These are phyloP conservation scores for Albugo laibachii DNA, from an alignment of 352 stramenopile species.

Conservation along the genomic window DNA sequence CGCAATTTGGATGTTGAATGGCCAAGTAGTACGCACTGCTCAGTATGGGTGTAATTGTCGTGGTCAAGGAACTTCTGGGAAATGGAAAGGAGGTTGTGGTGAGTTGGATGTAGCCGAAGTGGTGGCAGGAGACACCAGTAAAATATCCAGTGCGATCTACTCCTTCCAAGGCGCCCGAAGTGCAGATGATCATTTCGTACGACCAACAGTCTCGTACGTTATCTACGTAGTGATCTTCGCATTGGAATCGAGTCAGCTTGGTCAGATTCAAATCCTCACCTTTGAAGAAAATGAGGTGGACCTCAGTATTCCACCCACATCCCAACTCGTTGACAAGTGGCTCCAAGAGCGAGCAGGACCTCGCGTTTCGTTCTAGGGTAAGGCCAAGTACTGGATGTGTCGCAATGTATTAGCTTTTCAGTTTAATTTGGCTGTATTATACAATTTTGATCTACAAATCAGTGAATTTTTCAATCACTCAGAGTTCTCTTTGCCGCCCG, in stretches of 20 bases:
- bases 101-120: constrained; percentile 28
- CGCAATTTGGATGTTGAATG: constrained; percentile 26
- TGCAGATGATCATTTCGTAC: constrained; percentile 9
- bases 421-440: no score
- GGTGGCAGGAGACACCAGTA: constrained; percentile 8
- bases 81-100: constrained; percentile 24
- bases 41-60: constrained; percentile 36
- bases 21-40: constrained; percentile 20
- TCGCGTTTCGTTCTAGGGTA: no score
- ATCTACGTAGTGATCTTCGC: constrained; percentile 21
- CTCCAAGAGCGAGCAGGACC: no score
- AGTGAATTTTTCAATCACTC: no score
- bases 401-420: no score
- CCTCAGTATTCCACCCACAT: no score
- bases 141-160: constrained; percentile 22
- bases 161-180: constrained; percentile 23
- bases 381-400: no score
- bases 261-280: background rate
- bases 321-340: no score
- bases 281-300: background rate
- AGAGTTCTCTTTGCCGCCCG: no score
- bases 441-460: no score
- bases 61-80: constrained; percentile 12
- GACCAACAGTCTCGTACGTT: constrained; percentile 8
- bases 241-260: constrained; percentile 1